Evolutionary conservation across 2,329 filamentous ascomycete species (phyloP).

Genomic region (Aspergillus sp.): DNA sequence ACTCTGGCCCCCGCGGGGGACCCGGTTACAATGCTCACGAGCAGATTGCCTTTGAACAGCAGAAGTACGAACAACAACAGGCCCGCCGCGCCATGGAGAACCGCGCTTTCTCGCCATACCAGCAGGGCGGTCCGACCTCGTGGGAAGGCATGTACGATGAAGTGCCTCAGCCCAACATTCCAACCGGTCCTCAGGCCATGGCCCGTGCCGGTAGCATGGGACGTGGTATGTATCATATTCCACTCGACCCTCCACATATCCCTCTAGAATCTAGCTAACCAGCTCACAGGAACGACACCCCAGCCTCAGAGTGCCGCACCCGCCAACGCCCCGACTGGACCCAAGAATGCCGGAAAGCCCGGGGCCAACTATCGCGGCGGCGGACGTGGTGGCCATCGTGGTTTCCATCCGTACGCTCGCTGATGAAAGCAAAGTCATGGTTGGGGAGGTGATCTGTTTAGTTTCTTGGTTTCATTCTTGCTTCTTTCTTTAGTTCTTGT

Average conservation of each 20-base stretch:
- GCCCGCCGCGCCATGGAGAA: constrained; percentile 52
- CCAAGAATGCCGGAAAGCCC: constrained; percentile 89
- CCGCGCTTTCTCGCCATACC: constrained; percentile 42
- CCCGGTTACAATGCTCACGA: constrained; percentile 67
- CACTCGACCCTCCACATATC: neutral
- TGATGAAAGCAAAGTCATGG: constrained; percentile 14
- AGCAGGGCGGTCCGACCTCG: constrained; percentile 69
- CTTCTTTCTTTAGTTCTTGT: neutral
- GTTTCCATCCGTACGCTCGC: constrained; percentile 75
- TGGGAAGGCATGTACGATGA: constrained; percentile 99
- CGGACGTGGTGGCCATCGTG: constrained; percentile 69
- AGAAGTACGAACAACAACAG: constrained; percentile 73
- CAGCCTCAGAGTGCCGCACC: constrained; percentile 57
- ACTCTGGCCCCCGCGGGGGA: constrained; percentile 43
- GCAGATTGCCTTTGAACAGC: constrained; percentile 73
- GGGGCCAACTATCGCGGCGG: constrained; percentile 93
- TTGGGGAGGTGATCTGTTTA: neutral
- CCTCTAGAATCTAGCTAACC: constrained; percentile 26
- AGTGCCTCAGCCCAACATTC: constrained; percentile 75
- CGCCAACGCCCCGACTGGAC: constrained; percentile 86
- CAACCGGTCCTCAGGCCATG: constrained; percentile 51
- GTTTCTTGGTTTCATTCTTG: neutral
- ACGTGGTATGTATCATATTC: constrained; percentile 30
- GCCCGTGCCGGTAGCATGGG: constrained; percentile 43
- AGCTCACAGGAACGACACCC: constrained; percentile 38